Evolutionary conservation across 768 basidiomycete species (phyloP), one percentile per base, ranked within the genome.

Genomic region (Mycena belliarum): DNA sequence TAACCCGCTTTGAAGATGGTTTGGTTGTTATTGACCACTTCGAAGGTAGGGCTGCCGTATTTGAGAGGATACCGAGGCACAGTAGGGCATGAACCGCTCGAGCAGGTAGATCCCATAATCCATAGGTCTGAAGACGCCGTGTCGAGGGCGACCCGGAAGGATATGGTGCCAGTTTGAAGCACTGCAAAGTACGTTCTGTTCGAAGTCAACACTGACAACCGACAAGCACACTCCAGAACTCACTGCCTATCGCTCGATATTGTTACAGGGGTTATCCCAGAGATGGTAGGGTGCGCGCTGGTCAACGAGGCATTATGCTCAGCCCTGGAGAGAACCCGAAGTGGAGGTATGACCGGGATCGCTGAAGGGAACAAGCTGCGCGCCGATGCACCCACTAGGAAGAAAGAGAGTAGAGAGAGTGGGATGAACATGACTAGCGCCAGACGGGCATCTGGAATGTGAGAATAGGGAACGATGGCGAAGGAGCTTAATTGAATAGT

Each of bases 41-140:
- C 73, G 61, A 88, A 93, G 3, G 88, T 82, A 2, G 86, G 79
- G 56, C 88, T 91, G 49, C 76, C 68, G 65, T 88, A 91, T 4
- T 70, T 66, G 49, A 91, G 75, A 18, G 89, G 91, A 69, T 91
- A 93, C 54, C 75, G 78, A n/a, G 91, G 91, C 9, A 87, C 75
- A 4, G 68, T 63, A 44, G 75, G 73, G 70, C 91, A 92, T 0
- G 77, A 65, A n/a, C 67, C 63, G 14, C 84, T 78, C 26, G 70
- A 70, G 70, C 91, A 93, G 5, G 65, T 76, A 9, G 88, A 85
- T 16, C 89, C 87, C 42, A 83, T 66, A 20, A 92, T 60, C 89
- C 89, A 93, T 14, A 88, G 71, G 73, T 87, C 86, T 16, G 87
- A 75, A 9, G 89, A 91, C 18, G 78, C 91, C 1, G 90, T 92